These are phyloP conservation scores for Fusarium sp. DNA, from an alignment of 2,329 filamentous ascomycete genomes.

Conservation along the genomic window DNA sequence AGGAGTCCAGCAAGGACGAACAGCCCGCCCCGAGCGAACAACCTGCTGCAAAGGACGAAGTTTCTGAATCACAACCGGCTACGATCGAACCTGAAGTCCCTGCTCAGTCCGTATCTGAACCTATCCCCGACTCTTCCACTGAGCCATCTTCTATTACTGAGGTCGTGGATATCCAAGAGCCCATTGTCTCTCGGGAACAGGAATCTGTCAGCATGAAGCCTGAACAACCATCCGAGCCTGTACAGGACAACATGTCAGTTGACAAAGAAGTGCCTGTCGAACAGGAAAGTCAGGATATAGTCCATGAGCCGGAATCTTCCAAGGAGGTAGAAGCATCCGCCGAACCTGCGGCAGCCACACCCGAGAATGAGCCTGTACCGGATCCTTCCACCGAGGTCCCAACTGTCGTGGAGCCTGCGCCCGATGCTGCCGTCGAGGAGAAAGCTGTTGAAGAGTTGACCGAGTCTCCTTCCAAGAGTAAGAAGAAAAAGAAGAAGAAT, in stretches of 20 bases:
- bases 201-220: neutral
- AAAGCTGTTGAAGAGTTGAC: neutral
- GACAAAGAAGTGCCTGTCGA: neutral
- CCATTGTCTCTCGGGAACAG: neutral
- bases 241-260: neutral
- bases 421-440: conserved; percentile 15
- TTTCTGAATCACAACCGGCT: neutral
- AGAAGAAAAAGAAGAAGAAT: conserved; percentile 45
- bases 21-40: conserved; percentile 1
- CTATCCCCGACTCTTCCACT: neutral
- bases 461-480: conserved; percentile 32
- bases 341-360: conserved; percentile 9
- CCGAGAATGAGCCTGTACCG: conserved; percentile 10
- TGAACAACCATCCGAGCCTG: conserved; percentile 4
- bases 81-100: neutral
- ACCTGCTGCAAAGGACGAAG: neutral
- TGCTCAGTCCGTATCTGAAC: neutral
- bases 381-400: neutral
- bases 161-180: neutral
- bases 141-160: neutral
- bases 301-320: neutral
- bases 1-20: neutral
- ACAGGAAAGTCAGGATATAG: neutral
- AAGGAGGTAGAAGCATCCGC: neutral
- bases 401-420: conserved; percentile 18